A percentile compares a stretch with the other conserved stretches of the same genome.
Evolutionary conservation across 179 eudicot species (phyloP).

Genomic region (Beta macrorhiza): DNA sequence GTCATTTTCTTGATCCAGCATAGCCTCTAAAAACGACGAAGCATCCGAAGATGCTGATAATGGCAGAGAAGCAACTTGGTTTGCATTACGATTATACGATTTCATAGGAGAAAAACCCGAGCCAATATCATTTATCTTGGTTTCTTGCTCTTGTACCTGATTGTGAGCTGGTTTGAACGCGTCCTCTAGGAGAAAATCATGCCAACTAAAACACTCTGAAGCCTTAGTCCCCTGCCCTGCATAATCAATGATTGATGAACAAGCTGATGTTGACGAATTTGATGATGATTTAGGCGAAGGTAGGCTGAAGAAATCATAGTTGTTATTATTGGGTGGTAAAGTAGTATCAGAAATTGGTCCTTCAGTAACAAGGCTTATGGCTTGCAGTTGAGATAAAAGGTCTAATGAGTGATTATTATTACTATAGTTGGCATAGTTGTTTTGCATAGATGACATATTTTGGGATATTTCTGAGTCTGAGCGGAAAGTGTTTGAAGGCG

Average conservation of each 20-base stretch:
- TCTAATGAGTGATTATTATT: constrained; percentile 36
- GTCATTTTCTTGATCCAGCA: constrained; percentile 59
- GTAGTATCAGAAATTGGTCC: constrained; percentile 28
- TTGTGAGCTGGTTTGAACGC: constrained; percentile 26
- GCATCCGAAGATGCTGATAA: constrained; percentile 27
- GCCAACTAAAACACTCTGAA: constrained; percentile 51
- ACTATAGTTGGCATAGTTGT: background rate
- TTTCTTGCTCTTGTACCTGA: constrained; percentile 21
- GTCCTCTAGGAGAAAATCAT: constrained; percentile 66
- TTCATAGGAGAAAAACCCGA: too few relatives aligned
- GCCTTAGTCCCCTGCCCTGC: constrained; percentile 25
- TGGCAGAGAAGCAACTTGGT: constrained; percentile 29
- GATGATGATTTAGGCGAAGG: constrained; percentile 24
- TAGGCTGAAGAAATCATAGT: background rate
- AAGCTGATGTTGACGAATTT: constrained; percentile 28
- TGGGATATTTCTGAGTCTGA: constrained; percentile 16
- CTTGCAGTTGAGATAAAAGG: constrained; percentile 63
- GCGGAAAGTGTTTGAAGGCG: constrained; percentile 19
- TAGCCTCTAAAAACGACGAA: constrained; percentile 58
- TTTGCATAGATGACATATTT: constrained; percentile 4
- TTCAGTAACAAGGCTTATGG: constrained; percentile 53
- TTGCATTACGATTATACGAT: background rate
- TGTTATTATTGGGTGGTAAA: background rate
- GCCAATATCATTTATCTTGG: too few relatives aligned
- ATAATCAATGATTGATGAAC: constrained; percentile 27